Conservation (phyloP, 2,329 filamentous ascomycete species). For the Elsinoe ampelina region DNA sequence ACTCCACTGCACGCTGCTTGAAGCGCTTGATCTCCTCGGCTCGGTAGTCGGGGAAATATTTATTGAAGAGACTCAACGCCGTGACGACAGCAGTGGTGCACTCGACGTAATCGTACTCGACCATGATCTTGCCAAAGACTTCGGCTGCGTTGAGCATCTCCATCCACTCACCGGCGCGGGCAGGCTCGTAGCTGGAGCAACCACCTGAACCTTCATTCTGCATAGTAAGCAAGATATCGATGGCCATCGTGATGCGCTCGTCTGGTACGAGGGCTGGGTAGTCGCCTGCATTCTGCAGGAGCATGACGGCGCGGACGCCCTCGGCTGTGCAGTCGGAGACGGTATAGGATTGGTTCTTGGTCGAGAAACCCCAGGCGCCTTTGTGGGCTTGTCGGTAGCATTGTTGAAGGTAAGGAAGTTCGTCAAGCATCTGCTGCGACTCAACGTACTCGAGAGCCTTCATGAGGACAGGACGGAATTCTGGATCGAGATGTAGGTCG, state of each 20-base stretch:
- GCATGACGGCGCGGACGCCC: constrained; percentile 74
- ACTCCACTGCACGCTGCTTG: constrained; percentile 63
- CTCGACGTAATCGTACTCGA: constrained; percentile 96
- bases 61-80: constrained; percentile 70
- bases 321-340: constrained; percentile 94
- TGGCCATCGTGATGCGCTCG: constrained; percentile 71
- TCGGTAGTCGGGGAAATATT: constrained; percentile 74
- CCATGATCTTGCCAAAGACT: constrained; percentile 95
- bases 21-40: constrained; percentile 63
- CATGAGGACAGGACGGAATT: constrained; percentile 73
- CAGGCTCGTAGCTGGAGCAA: constrained; percentile 81
- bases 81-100: constrained; percentile 94
- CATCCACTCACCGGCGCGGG: constrained; percentile 65
- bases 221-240: constrained; percentile 85
- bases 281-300: constrained; percentile 68
- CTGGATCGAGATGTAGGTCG: constrained; percentile 64
- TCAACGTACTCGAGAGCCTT: constrained; percentile 82
- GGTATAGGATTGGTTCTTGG: constrained; percentile 81
- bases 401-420: constrained; percentile 63
- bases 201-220: constrained; percentile 72
- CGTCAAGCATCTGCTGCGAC: constrained; percentile 79
- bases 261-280: constrained; percentile 69
- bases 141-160: constrained; percentile 91
- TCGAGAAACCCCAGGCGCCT: constrained; percentile 95
- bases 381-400: constrained; percentile 88